These are phyloP conservation scores for Peronospora farinosa DNA, from an alignment of 352 stramenopile species.

Conservation along the genomic window DNA sequence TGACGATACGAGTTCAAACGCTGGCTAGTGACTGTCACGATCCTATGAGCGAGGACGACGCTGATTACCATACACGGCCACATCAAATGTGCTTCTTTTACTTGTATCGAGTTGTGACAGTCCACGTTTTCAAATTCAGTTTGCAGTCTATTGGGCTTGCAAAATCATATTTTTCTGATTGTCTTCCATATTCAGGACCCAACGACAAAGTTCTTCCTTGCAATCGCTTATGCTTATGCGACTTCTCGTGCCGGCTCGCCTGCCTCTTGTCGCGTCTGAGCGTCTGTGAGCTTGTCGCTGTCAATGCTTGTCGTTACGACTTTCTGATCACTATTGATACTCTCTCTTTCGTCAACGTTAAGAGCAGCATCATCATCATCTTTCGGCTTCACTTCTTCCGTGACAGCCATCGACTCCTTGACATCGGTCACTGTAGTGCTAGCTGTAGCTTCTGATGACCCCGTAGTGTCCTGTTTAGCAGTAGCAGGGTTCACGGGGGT, in stretches of 20 bases:
- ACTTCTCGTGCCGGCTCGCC: constrained; percentile 46
- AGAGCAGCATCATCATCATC: constrained; percentile 6
- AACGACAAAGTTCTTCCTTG: constrained; percentile 10
- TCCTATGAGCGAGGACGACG: neutral
- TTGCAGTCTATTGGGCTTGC: constrained; percentile 19
- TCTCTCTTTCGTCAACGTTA: constrained; percentile 3
- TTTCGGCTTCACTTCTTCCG: constrained; percentile 16
- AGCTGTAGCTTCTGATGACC: constrained; percentile 1
- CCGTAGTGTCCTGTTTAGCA: constrained; percentile 6
- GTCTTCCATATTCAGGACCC: constrained; percentile 16
- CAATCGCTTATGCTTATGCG: constrained; percentile 12
- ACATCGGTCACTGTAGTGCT: constrained; percentile 3
- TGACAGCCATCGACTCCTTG: constrained; percentile 8
- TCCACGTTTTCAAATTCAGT: constrained; percentile 11
- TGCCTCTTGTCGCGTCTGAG: constrained; percentile 35
- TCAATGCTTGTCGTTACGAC: constrained; percentile 22
- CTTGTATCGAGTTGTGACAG: too few species aligned
- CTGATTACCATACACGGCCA: neutral
- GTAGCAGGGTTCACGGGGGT: constrained; percentile 26
- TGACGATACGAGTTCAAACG: neutral
- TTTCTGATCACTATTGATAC: constrained; percentile 18
- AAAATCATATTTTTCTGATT: constrained; percentile 12
- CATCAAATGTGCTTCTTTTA: too few species aligned
- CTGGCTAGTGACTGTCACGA: too few species aligned
- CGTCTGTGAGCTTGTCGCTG: constrained; percentile 15